Percentiles rank a stretch among this genome's conserved stretches.
Conservation (phyloP, 2,329 filamentous ascomycete genomes). For the Amesomyces nigricolor region DNA sequence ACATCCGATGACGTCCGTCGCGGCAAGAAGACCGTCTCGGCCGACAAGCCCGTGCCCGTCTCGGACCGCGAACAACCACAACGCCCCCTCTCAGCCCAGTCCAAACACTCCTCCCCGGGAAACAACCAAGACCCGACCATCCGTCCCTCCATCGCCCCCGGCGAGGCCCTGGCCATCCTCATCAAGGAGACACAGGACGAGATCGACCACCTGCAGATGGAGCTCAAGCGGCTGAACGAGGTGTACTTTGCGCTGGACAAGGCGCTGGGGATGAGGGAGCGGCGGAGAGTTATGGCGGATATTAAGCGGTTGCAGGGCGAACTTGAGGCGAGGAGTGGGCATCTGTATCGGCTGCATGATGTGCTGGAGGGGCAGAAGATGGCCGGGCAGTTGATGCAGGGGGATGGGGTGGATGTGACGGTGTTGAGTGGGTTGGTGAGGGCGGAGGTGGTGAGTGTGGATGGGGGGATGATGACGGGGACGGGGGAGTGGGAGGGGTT, state of each 20-base stretch:
- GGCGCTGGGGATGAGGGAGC: slow-evolving; percentile 57
- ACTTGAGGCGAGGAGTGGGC: slow-evolving; percentile 68
- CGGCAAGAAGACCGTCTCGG: slow-evolving; percentile 54
- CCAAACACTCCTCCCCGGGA: neutral
- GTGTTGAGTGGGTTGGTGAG: slow-evolving; percentile 45
- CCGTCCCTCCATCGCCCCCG: slow-evolving; percentile 64
- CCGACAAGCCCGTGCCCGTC: slow-evolving; percentile 60
- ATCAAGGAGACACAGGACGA: slow-evolving; percentile 80
- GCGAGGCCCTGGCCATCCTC: slow-evolving; percentile 70
- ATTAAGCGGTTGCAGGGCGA: slow-evolving; percentile 57
- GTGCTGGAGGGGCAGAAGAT: slow-evolving; percentile 75
- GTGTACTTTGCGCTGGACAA: slow-evolving; percentile 62
- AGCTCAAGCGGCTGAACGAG: slow-evolving; percentile 50
- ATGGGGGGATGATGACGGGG: neutral
- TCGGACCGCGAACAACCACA: slow-evolving; percentile 47
- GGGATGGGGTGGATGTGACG: slow-evolving; percentile 59
- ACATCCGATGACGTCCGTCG: slow-evolving; percentile 34
- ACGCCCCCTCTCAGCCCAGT: neutral
- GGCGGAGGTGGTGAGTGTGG: slow-evolving; percentile 8
- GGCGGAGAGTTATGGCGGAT: slow-evolving; percentile 53
- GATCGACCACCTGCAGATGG: slow-evolving; percentile 66
- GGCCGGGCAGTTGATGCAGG: slow-evolving; percentile 56
- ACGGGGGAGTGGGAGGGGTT: slow-evolving; percentile 15
- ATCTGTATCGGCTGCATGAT: slow-evolving; percentile 78
- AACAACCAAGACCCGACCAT: slow-evolving; percentile 46